Evolutionary conservation across 495 filamentous ascomycete species (phyloP), one percentile per base, ranked within the genome.

Genomic region (Aspergillus sclerotiicarbonarius): DNA sequence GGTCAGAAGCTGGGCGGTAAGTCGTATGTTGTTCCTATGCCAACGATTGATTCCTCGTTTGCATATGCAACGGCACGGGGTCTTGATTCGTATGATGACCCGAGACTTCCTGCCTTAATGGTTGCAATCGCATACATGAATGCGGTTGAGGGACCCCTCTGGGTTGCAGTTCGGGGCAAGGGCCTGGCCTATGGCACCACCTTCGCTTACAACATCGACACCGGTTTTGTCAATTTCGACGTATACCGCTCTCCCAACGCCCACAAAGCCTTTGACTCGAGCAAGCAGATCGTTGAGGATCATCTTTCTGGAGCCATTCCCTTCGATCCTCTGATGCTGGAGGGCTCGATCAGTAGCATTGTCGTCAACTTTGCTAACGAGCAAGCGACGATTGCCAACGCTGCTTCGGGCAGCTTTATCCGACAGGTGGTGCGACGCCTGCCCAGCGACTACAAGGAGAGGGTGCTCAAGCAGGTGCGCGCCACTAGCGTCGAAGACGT

Each of bases 21-120:
- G 48, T 85, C 88, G 8, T 89, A 89, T 57, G 80, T 99, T 48
- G 83, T 99, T 20, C 92, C 93, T 15, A 90, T 99, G 83, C 84
- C 89, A 1, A 90, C 92, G 6, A 88, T 96, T 53, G 94, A 99
- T 76, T 92, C 87, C n/a, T 95, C 90, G 4, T 98, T 89, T 76
- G 87, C 86, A 29, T 80, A 92, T 44, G 84, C 88, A 57, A 87
- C 89, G 16, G 82, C 84, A 44, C 81, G 81, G 18, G 94, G 94
- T 41, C 84, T 92, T 2, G 78, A 82, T 44, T 89, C 85, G 0
- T 91, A 87, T 65, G 78, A 82, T 43, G 86, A 96, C 63, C 90
- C 91, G 0, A 78, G 80, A 21, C 76, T 98, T 12, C 92, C 94
- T 2, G 87, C 95, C 2, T 77, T 94, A 48, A 80, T 96, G 61